These are phyloP conservation scores for Flaveria bidentis DNA, from an alignment of 129 eudicot species.

Conservation along the genomic window DNA sequence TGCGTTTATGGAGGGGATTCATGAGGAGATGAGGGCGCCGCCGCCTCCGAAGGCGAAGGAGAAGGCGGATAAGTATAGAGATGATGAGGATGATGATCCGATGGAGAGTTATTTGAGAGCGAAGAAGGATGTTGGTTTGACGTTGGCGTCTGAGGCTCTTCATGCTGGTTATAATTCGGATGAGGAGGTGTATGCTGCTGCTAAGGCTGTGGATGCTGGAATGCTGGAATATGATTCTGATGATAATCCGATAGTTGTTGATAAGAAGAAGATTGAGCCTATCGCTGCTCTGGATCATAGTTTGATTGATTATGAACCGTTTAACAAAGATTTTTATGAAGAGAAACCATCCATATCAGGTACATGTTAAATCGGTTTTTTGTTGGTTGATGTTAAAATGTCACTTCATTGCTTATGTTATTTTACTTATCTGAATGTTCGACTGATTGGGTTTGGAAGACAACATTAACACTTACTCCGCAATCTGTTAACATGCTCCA, in stretches of 20 bases:
- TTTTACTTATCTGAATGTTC: background rate
- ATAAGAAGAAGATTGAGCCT: constrained; percentile 92
- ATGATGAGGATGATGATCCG: constrained; percentile 92
- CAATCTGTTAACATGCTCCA: background rate
- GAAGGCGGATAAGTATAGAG: constrained; percentile 73
- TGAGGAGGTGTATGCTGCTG: constrained; percentile 99
- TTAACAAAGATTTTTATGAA: constrained; percentile 88
- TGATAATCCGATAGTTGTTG: constrained; percentile 80
- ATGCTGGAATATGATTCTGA: constrained; percentile 91
- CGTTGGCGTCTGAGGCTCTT: constrained; percentile 77
- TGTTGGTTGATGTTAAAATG: background rate
- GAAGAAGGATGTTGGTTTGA: constrained; percentile 85
- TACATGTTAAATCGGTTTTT: constrained; percentile 11
- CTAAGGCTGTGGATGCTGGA: constrained; percentile 94
- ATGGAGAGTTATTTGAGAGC: constrained; percentile 83
- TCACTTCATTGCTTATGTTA: background rate
- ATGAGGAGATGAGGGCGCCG: constrained; percentile 81
- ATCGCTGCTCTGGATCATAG: constrained; percentile 84
- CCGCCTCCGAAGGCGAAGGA: constrained; percentile 70
- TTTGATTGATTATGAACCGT: constrained; percentile 69
- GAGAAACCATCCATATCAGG: constrained; percentile 91
- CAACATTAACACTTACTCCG: background rate
- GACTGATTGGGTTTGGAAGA: background rate
- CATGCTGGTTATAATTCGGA: constrained; percentile 93
- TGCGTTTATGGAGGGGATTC: constrained; percentile 96